Conservation (phyloP, 768 basidiomycete species). For the Epithele typhae region DNA sequence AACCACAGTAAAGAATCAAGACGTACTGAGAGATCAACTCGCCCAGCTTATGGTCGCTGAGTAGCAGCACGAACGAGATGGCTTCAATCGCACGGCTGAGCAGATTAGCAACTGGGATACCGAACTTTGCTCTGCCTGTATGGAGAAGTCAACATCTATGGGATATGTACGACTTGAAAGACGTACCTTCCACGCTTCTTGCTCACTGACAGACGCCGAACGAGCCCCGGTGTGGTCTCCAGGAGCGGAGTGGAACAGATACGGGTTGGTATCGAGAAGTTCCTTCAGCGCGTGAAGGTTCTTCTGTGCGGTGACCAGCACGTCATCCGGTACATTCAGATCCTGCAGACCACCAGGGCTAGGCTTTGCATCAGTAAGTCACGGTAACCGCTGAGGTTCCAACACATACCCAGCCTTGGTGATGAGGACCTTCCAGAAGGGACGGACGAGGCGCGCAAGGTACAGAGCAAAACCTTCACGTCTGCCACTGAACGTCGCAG, state of each 20-base stretch:
- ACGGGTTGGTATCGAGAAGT: conserved; percentile 76
- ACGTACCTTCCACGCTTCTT: conserved; percentile 85
- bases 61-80: conserved; percentile 85
- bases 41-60: conserved; percentile 87
- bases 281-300: conserved; percentile 75
- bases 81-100: conserved; percentile 89
- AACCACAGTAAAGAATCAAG: too few species aligned
- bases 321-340: conserved; percentile 58
- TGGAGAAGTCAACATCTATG: conserved; percentile 9
- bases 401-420: conserved; percentile 54
- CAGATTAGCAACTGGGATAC: conserved; percentile 73
- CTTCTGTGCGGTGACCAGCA: conserved; percentile 68
- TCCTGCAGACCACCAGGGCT: conserved; percentile 46
- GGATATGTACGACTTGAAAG: too few species aligned
- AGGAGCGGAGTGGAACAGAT: conserved; percentile 80
- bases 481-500: conserved; percentile 78
- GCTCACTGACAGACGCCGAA: conserved; percentile 54
- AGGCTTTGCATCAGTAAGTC: not conserved
- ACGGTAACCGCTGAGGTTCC: not conserved
- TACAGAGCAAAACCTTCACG: conserved; percentile 87
- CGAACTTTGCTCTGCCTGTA: conserved; percentile 75
- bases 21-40: conserved; percentile 80
- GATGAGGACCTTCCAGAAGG: conserved; percentile 84
- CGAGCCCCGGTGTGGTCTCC: conserved; percentile 61
- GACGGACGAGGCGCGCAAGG: conserved; percentile 78